Conservation (phyloP, 805 yeast species). For the Lipomyces chichibuensis region DNA sequence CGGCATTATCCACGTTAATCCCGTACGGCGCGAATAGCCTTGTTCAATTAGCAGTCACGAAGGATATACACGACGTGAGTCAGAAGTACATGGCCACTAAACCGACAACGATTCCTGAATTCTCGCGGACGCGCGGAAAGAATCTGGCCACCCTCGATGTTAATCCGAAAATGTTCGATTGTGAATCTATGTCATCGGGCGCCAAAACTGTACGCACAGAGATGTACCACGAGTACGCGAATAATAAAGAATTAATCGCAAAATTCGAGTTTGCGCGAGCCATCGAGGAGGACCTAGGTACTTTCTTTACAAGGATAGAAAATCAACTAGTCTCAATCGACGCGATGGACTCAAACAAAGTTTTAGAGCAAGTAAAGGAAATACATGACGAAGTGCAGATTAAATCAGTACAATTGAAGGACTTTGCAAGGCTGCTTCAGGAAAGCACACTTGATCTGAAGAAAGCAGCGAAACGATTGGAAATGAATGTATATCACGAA, state of each 20-base stretch:
- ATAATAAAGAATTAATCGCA: neutral
- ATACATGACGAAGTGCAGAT: neutral
- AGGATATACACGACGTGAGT: neutral
- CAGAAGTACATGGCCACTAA: neutral
- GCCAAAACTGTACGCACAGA: neutral
- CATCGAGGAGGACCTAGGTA: neutral
- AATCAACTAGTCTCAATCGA: neutral
- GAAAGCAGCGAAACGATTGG: neutral
- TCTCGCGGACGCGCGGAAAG: neutral
- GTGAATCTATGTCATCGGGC: neutral
- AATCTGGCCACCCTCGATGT: neutral
- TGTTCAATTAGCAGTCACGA: neutral
- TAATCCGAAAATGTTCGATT: neutral
- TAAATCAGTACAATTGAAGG: neutral
- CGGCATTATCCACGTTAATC: neutral
- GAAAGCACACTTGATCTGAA: neutral
- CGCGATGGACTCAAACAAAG: neutral
- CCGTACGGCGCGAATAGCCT: neutral
- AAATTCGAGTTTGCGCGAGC: neutral
- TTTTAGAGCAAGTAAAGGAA: neutral
- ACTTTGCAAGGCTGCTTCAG: neutral
- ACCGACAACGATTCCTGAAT: neutral
- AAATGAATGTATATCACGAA: neutral
- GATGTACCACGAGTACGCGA: neutral
- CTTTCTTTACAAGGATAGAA: neutral